These are phyloP conservation scores for Nowakowskiella sp. DNA, from an alignment of 192 early-diverging fungal species.

Conservation along the genomic window DNA sequence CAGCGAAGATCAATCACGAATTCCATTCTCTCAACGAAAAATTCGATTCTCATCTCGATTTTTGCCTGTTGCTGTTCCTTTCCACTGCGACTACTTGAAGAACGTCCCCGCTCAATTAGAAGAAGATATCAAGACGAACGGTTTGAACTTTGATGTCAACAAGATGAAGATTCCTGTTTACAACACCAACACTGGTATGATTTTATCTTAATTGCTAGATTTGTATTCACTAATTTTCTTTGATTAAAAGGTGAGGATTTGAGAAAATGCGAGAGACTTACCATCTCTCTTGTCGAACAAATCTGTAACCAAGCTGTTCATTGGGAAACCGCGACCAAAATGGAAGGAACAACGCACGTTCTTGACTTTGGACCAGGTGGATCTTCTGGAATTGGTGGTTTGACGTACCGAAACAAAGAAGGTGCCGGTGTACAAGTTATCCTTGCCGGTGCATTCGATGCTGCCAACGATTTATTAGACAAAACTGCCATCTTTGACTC, in stretches of 20 bases:
- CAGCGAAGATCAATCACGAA: conserved; percentile 76
- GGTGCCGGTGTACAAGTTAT: conserved; percentile 75
- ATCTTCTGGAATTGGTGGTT: conserved; percentile 67
- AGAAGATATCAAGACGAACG: conserved; percentile 59
- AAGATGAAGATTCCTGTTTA: conserved; percentile 69
- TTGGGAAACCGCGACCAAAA: conserved; percentile 62
- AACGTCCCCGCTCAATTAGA: conserved; percentile 55
- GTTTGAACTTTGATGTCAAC: conserved; percentile 53
- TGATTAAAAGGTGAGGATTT: conserved; percentile 55
- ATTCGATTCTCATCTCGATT: conserved; percentile 85
- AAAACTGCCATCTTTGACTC: conserved; percentile 72
- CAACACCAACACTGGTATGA: conserved; percentile 63
- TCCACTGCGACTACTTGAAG: conserved; percentile 76
- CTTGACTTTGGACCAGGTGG: conserved; percentile 93
- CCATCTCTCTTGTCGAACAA: conserved; percentile 58
- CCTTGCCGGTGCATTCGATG: conserved; percentile 60
- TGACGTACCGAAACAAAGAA: conserved; percentile 81
- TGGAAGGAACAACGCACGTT: conserved; percentile 69
- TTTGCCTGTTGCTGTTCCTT: conserved; percentile 86
- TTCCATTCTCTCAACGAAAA: conserved; percentile 83
- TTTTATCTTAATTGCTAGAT: conserved; percentile 1
- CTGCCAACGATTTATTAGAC: conserved; percentile 56
- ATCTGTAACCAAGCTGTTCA: conserved; percentile 63
- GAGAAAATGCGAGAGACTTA: conserved; percentile 42
- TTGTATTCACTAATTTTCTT: conserved; percentile 4